Evolutionary conservation across 2,329 filamentous ascomycete genomes (phyloP), one percentile per base, ranked within the genome.

Genomic region (Neofusicoccum kwambonambiense): DNA sequence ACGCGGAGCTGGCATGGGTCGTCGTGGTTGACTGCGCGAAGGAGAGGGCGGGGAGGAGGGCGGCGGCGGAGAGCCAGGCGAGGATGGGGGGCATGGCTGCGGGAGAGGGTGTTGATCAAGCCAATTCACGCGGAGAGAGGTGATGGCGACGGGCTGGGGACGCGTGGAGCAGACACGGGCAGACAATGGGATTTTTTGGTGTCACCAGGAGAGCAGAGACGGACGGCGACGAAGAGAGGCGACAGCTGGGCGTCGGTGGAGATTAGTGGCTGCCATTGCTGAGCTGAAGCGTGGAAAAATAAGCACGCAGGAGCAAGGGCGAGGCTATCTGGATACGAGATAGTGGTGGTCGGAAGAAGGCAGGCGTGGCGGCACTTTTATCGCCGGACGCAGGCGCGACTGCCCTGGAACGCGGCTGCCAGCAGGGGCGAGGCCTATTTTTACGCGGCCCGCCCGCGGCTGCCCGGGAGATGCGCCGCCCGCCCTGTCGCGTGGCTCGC

Each of bases 271-370:
- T 37, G 54, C 39, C 54, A 44, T 44, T 34, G 56, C 22, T 27
- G 56, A 22, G 56, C 41, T 22, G 41, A 45, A 11, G 37, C 22
- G 47, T 7, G 54, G 42, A 4, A 60, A 47, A 60, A 37, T 35
- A 22, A 34, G 42, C 31, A 39, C 9, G 39, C 19, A 13, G n/a
- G 45, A 15, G 8, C 54, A 44, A 22, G 41, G 49, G 42, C 56
- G 45, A 60, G 56, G 27, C 56, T 60, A 15, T 47, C 42, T 47
- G 47, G 56, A 60, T 60, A 60, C 56, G 56, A 60, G 56, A 47
- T 45, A 60, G 42, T 37, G 56, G 41, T 60, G 15, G 37, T 47
- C 42, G 42, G 44, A 60, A 47, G 42, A n/a, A 47, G 42, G 54
- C 39, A 34, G 22, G 35, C 35, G 50, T 31, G 34, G 50, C 9